Evolutionary conservation across 2,329 filamentous ascomycete species (phyloP), one percentile per base, ranked within the genome.

Genomic region (Alternaria triticimaculans): DNA sequence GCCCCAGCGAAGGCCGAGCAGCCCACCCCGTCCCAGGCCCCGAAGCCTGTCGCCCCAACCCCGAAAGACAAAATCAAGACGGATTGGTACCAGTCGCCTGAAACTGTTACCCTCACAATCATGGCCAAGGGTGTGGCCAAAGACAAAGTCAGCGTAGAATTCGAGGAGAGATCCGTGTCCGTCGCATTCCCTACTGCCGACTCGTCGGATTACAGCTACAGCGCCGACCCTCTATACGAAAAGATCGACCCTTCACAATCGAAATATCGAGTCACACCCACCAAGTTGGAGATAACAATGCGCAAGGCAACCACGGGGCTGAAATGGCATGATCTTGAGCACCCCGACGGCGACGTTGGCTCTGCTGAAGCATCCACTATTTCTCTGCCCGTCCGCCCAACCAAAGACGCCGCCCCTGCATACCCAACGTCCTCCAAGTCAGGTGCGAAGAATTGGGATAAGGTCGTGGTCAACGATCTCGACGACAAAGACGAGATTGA

Each of bases 381-480:
- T 72, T 15, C 72, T 68, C 1, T 63, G 62, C 1, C 70, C 61
- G 1, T 66, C 73, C 20, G 58, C 74, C 10, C 67, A 73, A n/a
- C 62, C 61, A 8, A 75, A 71, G 64, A 60, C 65, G 41, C 67
- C 60, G 51, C 78, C 1, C 92, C 91, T 0, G 81, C 85, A 0
- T 97, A 98, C 77, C 95, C 96, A 1, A 95, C 94, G 0, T 97
- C 94, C 1, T 96, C 95, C 12, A 90, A 89, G 65, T 86, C 82
- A 1, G 95, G 94, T 0, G 88, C 92, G 4, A 97, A 97, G 81
- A 87, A 99, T 81, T 99, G 96, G 96, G 96, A 99, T 77, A 92
- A 89, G 66, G 76, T 97, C 2, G 89, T 86, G 8, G 80, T 82
- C 2, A 84, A 84, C 0, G 85, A 87, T 1, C 72, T 76, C 10